Evolutionary conservation across 768 basidiomycete species (phyloP), one percentile per base, ranked within the genome.

Genomic region (Lactarius quietus): DNA sequence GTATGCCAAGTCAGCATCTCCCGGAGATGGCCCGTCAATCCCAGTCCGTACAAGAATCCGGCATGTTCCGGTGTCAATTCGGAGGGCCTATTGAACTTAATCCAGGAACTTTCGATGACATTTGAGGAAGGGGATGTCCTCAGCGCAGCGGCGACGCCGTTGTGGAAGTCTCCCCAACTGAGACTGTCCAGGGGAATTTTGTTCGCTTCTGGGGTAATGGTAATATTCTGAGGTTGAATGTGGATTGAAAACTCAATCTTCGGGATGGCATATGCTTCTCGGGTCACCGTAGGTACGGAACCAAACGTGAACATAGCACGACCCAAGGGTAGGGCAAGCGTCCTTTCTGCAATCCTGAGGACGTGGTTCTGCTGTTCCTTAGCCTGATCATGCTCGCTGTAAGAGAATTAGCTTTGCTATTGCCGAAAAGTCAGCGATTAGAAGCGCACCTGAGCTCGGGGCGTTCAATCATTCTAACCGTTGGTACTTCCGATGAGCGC

Each of bases 101-200:
- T 94, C 93, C 95, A 98, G 0, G 94, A 93, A 71, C 91, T 92
- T 73, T 97, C 93, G 52, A 98, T 84, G 12, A 86, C 86, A 56
- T 79, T 76, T 10, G 88, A 84, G n/a, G 84, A 82, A 0, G 91
- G 86, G 0, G 89, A 86, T 57, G 97, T 86, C 8, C 92, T 87
- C 52, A 99, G 76, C 3, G 90, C 97, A 5, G 93, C 92, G 9
- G 94, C 93, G 0, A 97, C 96, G 14, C 97, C 97, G 68, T 96
- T 95, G 76, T 98, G 95, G 76, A 99, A 99, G 66, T 95, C 92
- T n/a, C 92, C 94, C 97, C 96, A 99, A 59, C 81, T 84, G 6
- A 85, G 76, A 35, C 87, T 88, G 51, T 98, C 95, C 1, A 76
- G 70, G 0, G 83, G 80, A 64, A 94, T 83, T 73, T 92, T 90